A percentile compares a stretch with the other conserved stretches of the same genome.
phyloP scores from a whole-genome alignment of 2,329 filamentous ascomycete genomes.

The Myriosclerotinia scirpicola region DNA sequence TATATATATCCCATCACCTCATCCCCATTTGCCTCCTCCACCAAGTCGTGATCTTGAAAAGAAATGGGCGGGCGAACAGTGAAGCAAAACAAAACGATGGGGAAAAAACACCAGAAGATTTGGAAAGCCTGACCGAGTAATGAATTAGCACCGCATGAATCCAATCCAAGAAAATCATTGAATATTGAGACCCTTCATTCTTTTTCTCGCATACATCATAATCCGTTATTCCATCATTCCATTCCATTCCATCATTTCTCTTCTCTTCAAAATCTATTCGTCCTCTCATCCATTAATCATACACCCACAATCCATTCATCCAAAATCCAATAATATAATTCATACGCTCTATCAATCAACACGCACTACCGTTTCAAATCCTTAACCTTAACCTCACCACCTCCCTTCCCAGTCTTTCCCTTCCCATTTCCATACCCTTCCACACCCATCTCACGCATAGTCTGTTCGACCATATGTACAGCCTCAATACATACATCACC shows the following conservation, averaged over 20 bases:
- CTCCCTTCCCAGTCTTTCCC: constrained; percentile 37
- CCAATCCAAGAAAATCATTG: background rate
- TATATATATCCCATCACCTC: no score
- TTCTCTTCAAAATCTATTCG: background rate
- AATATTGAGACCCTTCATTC: background rate
- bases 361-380: constrained; percentile 35
- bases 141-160: no score
- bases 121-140: no score
- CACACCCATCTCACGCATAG: constrained; percentile 48
- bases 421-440: constrained; percentile 38
- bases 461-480: constrained; percentile 60
- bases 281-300: background rate
- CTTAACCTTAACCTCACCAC: constrained; percentile 41
- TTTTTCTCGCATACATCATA: background rate
- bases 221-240: background rate
- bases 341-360: background rate
- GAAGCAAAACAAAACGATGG: no score
- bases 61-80: no score
- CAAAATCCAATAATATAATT: background rate
- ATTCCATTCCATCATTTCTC: background rate
- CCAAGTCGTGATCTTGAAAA: no score
- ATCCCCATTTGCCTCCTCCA: no score
- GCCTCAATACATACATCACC: constrained; percentile 68
- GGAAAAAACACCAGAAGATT: background rate
- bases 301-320: background rate